Conservation (phyloP, 352 stramenopile species). For the Aphanomyces astaci region DNA sequence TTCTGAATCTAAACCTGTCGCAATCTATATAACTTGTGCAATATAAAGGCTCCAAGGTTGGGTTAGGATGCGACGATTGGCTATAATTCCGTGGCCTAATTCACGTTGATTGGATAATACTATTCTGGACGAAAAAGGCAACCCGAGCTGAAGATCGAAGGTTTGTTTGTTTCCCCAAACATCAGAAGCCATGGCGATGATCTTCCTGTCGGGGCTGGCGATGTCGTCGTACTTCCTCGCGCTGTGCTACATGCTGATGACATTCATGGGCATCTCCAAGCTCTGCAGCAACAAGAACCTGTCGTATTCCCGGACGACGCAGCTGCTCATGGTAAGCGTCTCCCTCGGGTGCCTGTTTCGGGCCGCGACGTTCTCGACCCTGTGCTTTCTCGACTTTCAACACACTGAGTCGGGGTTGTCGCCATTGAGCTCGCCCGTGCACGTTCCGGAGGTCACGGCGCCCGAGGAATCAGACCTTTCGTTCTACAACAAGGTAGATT, state of each 20-base stretch:
- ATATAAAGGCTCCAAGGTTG: no score
- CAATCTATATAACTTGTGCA: no score
- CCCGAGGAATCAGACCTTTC: constrained; percentile 57
- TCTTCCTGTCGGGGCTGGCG: constrained; percentile 82
- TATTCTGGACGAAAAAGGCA: background rate
- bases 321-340: constrained; percentile 74
- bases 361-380: constrained; percentile 76
- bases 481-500: constrained; percentile 75
- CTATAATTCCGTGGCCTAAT: background rate
- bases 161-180: background rate
- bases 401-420: constrained; percentile 32
- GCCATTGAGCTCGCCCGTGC: constrained; percentile 14
- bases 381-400: constrained; percentile 77
- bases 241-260: constrained; percentile 79
- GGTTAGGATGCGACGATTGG: no score
- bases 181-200: constrained; percentile 24
- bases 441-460: constrained; percentile 16
- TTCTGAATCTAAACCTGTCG: no score
- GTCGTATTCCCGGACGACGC: constrained; percentile 62
- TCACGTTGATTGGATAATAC: background rate
- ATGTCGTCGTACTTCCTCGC: constrained; percentile 85
- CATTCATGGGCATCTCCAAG: constrained; percentile 69
- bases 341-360: constrained; percentile 81
- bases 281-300: constrained; percentile 8
- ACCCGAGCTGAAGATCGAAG: background rate